Percentiles rank a stretch among this genome's conserved stretches.
These are phyloP conservation scores for Lactifluus pinguis DNA, from an alignment of 768 basidiomycete species.

Conservation along the genomic window DNA sequence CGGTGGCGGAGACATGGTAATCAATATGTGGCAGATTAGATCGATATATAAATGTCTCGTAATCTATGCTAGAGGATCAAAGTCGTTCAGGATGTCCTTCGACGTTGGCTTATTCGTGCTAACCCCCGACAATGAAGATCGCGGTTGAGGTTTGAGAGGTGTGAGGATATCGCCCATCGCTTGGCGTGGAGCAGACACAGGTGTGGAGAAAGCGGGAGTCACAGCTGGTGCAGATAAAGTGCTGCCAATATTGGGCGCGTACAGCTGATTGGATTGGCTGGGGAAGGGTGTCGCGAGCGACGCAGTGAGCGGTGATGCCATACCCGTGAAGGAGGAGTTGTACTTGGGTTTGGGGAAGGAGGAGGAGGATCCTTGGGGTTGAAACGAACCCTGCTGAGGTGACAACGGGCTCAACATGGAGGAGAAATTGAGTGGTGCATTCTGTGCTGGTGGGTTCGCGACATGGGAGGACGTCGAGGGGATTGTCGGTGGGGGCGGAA, in stretches of 20 bases:
- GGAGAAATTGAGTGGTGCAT: conserved; percentile 17
- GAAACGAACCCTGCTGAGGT: conserved; percentile 16
- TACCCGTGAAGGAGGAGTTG: conserved; percentile 37
- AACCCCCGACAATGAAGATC: conserved; percentile 32
- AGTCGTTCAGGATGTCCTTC: conserved; percentile 72
- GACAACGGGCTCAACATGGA: conserved; percentile 2
- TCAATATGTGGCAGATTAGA: neutral
- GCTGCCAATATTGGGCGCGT: neutral
- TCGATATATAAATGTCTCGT: neutral
- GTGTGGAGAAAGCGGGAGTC: conserved; percentile 25
- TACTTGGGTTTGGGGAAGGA: conserved; percentile 44
- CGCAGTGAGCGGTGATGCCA: neutral
- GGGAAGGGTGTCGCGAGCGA: conserved; percentile 18
- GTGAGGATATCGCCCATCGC: conserved; percentile 45
- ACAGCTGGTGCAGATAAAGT: conserved; percentile 15
- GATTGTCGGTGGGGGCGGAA: conserved; percentile 17
- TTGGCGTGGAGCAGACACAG: conserved; percentile 25
- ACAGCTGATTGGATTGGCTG: conserved; percentile 11
- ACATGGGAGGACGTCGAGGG: conserved; percentile 8
- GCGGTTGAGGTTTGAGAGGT: conserved; percentile 52
- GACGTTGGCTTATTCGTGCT: conserved; percentile 38
- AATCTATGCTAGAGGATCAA: conserved; percentile 60
- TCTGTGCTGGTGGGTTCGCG: conserved; percentile 20
- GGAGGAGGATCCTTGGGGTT: conserved; percentile 17
- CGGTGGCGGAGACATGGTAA: neutral